Evolutionary conservation across 2,329 filamentous ascomycete genomes (phyloP), one percentile per base, ranked within the genome.

Genomic region (Fusarium protoensiforme): DNA sequence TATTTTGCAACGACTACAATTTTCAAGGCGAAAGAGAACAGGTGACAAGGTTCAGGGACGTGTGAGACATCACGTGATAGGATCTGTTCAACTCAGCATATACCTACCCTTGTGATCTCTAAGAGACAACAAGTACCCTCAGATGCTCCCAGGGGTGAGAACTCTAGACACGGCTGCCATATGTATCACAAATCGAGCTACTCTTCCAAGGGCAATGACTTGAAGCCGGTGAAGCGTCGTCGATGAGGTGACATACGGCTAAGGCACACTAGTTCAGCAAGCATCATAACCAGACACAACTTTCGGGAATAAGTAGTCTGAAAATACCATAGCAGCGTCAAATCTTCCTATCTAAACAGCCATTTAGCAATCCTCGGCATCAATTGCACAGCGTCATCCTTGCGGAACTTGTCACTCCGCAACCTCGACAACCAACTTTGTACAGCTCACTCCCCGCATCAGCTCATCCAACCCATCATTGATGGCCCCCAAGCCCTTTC

Each of bases 371-470:
- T 29, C 10, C 18, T 31, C 3, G 3, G 3, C 10, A n/a, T 20
- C 24, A 7, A 5, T n/a, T 2, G 4, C 46, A 11, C 14, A 51
- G 6, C 18, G 6, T 51, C 24, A n/a, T n/a, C 9, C 10, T n/a
- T 4, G 5, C 77, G 5, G 2, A 57, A 18, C 29, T 4, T 31
- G 20, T 78, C 36, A 84, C 57, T 81, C 77, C 0, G 66, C 69
- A 76, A 85, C 35, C 64, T 86, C 81, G 57, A 85, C 73, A 39
- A 86, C 78, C 64, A 86, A 77, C 75, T 86, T 86, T 0, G 74
- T 78, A 68, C 84, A 85, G 51, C 84, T 86, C 14, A 86, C 83
- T 0, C 85, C 84, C n/a, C 33, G 62, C 1, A 68, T 65, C 16
- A 86, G 58, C 18, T 43, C 64, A 27, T 85, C 80, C 66, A 85